Conservation (phyloP, 129 eudicot genomes). For the Gnaphalium uliginosum region DNA sequence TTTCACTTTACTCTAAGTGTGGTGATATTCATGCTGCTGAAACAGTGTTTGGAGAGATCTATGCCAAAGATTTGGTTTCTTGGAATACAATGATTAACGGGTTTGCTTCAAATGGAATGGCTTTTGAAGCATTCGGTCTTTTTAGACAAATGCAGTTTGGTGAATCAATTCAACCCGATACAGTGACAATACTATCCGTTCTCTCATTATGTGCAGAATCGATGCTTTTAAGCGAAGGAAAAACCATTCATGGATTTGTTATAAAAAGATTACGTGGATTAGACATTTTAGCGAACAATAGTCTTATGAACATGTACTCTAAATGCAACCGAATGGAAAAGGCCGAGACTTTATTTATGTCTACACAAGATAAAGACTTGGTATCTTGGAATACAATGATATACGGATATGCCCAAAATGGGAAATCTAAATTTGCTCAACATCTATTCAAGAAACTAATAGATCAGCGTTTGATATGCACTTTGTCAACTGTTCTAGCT, state of each 20-base stretch:
- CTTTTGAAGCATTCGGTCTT: slow-evolving; percentile 44
- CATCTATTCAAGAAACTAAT: slow-evolving; percentile 48
- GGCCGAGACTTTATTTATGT: slow-evolving; percentile 40
- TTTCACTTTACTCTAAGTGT: slow-evolving; percentile 58
- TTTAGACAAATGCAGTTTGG: slow-evolving; percentile 44
- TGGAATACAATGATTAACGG: slow-evolving; percentile 78
- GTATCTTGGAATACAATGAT: slow-evolving; percentile 72
- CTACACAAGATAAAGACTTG: slow-evolving; percentile 44
- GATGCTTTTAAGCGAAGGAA: slow-evolving; percentile 49
- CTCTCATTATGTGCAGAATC: slow-evolving; percentile 62
- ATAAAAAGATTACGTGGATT: slow-evolving; percentile 33
- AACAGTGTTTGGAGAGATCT: slow-evolving; percentile 36
- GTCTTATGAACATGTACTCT: slow-evolving; percentile 63
- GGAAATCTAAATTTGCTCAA: slow-evolving; percentile 45
- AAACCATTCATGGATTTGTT: slow-evolving; percentile 46
- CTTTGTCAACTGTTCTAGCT: slow-evolving; percentile 52
- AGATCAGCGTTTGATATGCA: slow-evolving; percentile 30
- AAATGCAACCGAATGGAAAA: slow-evolving; percentile 43
- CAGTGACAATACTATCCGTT: slow-evolving; percentile 47
- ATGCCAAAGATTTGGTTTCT: slow-evolving; percentile 53
- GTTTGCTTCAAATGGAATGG: slow-evolving; percentile 43
- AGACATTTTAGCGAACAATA: slow-evolving; percentile 36
- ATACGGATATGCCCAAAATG: slow-evolving; percentile 61
- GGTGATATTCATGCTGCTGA: slow-evolving; percentile 44
- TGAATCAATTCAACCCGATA: slow-evolving; percentile 47